Conservation (phyloP, 768 basidiomycete genomes). For the Lactarius evosmus region DNA sequence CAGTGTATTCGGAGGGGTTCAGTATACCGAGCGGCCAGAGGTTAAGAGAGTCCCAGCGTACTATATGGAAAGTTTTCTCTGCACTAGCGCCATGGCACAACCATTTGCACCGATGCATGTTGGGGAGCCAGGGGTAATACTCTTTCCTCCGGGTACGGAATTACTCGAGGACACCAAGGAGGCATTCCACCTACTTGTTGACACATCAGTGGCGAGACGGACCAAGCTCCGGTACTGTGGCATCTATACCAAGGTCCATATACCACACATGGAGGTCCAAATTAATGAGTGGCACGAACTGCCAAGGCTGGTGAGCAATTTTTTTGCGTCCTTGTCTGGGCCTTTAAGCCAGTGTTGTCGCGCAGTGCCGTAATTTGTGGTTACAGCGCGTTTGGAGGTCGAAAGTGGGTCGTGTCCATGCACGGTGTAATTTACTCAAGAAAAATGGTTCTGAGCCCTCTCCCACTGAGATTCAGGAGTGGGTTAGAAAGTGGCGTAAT, state of each 20-base stretch:
- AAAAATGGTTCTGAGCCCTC: too few species aligned
- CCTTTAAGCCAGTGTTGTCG: too few species aligned
- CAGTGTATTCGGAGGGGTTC: background rate
- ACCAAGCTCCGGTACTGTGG: background rate
- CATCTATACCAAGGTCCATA: background rate
- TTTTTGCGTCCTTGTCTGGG: too few species aligned
- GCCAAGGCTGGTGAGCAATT: background rate
- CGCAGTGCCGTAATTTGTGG: background rate
- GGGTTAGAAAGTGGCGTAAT: background rate
- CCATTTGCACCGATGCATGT: background rate
- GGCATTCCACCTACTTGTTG: background rate
- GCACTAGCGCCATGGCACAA: background rate
- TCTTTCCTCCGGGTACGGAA: too few species aligned
- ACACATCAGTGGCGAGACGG: too few species aligned
- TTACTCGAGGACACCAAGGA: too few species aligned
- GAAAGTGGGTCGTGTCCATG: too few species aligned
- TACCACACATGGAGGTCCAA: too few species aligned
- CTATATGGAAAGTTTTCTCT: background rate
- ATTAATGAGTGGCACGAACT: background rate
- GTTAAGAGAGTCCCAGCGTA: background rate
- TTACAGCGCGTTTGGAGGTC: accelerated
- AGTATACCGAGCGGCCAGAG: background rate
- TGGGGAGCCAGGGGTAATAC: conserved; percentile 10
- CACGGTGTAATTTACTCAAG: too few species aligned
- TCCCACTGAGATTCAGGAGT: background rate